These are phyloP conservation scores for Lentinula sp. DNA, from an alignment of 768 basidiomycete genomes.

Conservation along the genomic window DNA sequence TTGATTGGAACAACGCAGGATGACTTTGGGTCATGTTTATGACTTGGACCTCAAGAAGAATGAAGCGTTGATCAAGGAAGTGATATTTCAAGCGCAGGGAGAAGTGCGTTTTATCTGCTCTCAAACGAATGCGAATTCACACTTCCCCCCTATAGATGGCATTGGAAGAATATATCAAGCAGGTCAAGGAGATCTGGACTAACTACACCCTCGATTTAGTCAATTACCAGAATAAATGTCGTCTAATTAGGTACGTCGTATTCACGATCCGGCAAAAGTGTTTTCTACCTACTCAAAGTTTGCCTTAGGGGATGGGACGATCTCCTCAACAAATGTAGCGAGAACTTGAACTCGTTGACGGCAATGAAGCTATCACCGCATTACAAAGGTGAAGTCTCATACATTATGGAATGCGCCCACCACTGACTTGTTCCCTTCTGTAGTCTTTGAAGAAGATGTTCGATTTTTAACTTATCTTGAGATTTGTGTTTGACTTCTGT, in stretches of 20 bases:
- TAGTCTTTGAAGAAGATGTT: slow-evolving; percentile 89
- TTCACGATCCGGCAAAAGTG: background rate
- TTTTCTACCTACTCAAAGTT: slow-evolving; percentile 8
- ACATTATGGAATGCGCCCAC: slow-evolving; percentile 4
- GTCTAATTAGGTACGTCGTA: slow-evolving; percentile 69
- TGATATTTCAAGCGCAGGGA: slow-evolving; percentile 95
- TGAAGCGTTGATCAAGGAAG: slow-evolving; percentile 86
- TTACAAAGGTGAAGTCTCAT: slow-evolving; percentile 69
- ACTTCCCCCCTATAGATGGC: slow-evolving; percentile 62
- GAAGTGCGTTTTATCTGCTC: slow-evolving; percentile 48
- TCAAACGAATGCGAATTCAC: background rate
- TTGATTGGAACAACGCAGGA: slow-evolving; percentile 32
- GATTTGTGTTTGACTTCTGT: slow-evolving; percentile 4
- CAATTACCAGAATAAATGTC: slow-evolving; percentile 98
- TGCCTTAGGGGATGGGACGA: slow-evolving; percentile 87
- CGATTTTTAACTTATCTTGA: background rate
- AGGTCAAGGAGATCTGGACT: slow-evolving; percentile 97
- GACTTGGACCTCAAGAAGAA: slow-evolving; percentile 95
- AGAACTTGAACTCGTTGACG: slow-evolving; percentile 91
- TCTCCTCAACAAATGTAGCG: slow-evolving; percentile 92
- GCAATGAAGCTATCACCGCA: slow-evolving; percentile 99
- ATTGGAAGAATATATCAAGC: slow-evolving; percentile 90
- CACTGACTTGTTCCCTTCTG: slow-evolving; percentile 6
- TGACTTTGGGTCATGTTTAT: slow-evolving; percentile 96
- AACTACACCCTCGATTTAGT: slow-evolving; percentile 93